Percentiles rank a stretch among this genome's conserved stretches.
Evolutionary conservation across 306 rosid genomes (phyloP).

Genomic region (Trifolium repens): DNA sequence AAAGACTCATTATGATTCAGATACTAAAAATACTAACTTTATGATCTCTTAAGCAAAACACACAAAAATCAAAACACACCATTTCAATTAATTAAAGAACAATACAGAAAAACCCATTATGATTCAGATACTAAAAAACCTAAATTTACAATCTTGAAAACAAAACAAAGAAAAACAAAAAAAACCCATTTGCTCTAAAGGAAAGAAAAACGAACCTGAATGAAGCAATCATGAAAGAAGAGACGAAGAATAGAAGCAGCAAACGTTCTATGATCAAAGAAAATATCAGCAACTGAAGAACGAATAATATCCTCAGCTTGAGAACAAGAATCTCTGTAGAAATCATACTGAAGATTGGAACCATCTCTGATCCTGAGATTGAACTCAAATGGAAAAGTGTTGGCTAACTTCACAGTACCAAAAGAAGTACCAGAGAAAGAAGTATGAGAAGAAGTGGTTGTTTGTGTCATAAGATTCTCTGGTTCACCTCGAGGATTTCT

Average conservation of each 20-base stretch:
- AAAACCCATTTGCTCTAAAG: neutral
- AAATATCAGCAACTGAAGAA: constrained; percentile 54
- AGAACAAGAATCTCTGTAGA: constrained; percentile 66
- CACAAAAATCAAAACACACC: neutral
- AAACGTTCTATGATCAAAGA: constrained; percentile 53
- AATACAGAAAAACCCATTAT: neutral
- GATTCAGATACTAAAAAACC: neutral
- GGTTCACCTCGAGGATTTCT: constrained; percentile 50
- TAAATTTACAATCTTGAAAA: neutral
- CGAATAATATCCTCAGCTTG: constrained; percentile 63
- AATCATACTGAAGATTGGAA: constrained; percentile 60
- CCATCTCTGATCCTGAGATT: constrained; percentile 33
- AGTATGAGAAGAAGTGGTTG: constrained; percentile 2
- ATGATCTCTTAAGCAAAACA: neutral
- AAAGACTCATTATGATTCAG: neutral
- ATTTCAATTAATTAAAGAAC: neutral
- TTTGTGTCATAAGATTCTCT: neutral
- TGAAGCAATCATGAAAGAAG: constrained; percentile 92
- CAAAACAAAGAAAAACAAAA: neutral
- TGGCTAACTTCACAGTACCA: constrained; percentile 22
- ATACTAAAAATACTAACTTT: neutral
- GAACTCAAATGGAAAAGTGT: constrained; percentile 20
- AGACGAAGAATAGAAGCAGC: constrained; percentile 79
- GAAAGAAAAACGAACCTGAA: constrained; percentile 47
- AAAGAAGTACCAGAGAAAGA: constrained; percentile 32